Base-by-base conservation (phyloP, 495 filamentous ascomycete genomes). In the Pseudomonodictys pantanalensis region DNA sequence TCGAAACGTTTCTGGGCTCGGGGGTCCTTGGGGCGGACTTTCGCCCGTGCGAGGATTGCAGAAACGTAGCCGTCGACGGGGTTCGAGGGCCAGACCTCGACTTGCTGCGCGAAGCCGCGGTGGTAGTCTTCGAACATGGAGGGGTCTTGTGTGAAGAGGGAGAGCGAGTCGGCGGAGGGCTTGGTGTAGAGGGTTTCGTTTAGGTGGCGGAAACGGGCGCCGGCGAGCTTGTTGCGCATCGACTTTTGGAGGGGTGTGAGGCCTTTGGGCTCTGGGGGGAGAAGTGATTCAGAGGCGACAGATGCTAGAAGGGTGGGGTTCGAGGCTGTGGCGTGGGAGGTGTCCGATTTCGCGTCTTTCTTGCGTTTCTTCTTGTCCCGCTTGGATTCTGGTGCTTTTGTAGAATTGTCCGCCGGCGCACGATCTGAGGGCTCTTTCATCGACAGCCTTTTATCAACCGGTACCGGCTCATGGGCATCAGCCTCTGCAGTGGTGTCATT, bases 151-250 rank as follows among this genome's bases (percentile, higher is more conserved):
- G 78, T 71, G 77, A 97, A 97, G 35, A 96, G 81, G 55, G 81
- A 71, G 54, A 92, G 82, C 15, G 92, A 86, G 46, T 91, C 81
- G 41, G 76, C 72, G 1, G 93, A 98, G 15, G 91, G 87, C 5
- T 87, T 90, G 10, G 92, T 97, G 73, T 97, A 97, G 23, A 97
- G 87, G 3, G 88, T 91, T 74, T 98, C 86, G 76, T 98, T 98
- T 59, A 98, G 83, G 71, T 97, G 90, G 64, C 93, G 91, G 82
- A 98, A 98, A 57, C 93, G 92, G 12, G 93, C 91, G 4, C 89
- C 91, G 54, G 91, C 80, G 52, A 98, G 84, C 74, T 97, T 97
- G 60, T 89, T 83, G 54, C 87, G 87, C 93, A 98, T 98, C 3
- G 86, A 84, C 56, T 86, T 84, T 77, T 98, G 93, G 48, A 98